Percentiles rank a stretch among this genome's conserved stretches.
phyloP scores from a whole-genome alignment of 2,329 filamentous ascomycete genomes.

The Fusarium sp. region DNA sequence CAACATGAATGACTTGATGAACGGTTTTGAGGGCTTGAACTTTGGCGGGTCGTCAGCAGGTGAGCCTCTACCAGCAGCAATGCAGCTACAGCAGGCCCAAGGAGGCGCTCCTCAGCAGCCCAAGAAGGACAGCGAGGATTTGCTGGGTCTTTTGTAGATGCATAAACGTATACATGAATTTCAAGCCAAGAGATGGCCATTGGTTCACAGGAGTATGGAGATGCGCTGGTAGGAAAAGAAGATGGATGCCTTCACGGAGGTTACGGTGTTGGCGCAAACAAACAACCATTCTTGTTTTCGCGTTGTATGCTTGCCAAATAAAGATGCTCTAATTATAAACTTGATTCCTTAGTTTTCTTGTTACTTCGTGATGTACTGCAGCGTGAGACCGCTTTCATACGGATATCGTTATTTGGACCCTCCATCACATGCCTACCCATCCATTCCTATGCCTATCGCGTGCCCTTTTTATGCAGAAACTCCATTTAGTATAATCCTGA shows the following conservation, averaged over 20 bases:
- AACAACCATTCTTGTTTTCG: conserved; percentile 30
- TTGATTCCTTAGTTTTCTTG: conserved; percentile 16
- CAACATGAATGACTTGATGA: conserved; percentile 89
- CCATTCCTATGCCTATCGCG: conserved; percentile 1
- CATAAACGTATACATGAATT: conserved; percentile 15
- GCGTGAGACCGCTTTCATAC: conserved; percentile 17
- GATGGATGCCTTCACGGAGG: conserved; percentile 32
- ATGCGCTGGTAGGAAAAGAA: conserved; percentile 36
- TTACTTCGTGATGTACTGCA: conserved; percentile 33
- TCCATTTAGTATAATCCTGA: neutral
- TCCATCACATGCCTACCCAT: neutral
- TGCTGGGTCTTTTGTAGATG: conserved; percentile 60
- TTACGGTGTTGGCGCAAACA: conserved; percentile 40
- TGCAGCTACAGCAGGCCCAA: conserved; percentile 63
- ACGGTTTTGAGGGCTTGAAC: conserved; percentile 86
- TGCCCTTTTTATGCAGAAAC: conserved; percentile 19
- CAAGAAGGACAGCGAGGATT: conserved; percentile 72
- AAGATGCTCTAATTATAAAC: conserved; percentile 40
- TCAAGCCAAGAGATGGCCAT: conserved; percentile 19
- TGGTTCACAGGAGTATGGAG: conserved; percentile 35
- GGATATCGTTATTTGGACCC: conserved; percentile 25
- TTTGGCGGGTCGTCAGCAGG: conserved; percentile 69
- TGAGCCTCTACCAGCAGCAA: conserved; percentile 73
- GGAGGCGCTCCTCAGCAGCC: conserved; percentile 54
- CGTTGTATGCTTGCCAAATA: conserved; percentile 41